Base-by-base conservation (phyloP, 1,139 yeast species). In the Diutina pseudorugosa region DNA sequence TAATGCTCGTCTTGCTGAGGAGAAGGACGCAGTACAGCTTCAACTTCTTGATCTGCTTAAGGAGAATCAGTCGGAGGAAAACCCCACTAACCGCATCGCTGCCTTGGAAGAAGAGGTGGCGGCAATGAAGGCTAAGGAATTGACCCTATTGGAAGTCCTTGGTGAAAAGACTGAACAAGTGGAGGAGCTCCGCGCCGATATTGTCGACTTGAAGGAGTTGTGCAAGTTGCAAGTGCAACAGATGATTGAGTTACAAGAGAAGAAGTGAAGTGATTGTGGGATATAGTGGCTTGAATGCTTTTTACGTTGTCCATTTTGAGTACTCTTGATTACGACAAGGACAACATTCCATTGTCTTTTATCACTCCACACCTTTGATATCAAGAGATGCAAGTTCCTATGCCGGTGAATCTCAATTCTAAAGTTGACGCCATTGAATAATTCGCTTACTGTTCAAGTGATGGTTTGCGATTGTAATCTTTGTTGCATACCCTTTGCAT, bases 101-200 rank as follows among this genome's bases (percentile, higher is more conserved):
- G 60, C 55, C 0, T 64, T 80, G 36, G 67, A 72, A 50, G 55
- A 55, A 2, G 71, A 76, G 51, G 62, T 80, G 5, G 67, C 62
- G 1, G 66, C 64, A 3, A 66, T 79, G 51, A 64, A 70, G n/a
- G 60, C 60, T 3, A 72, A 73, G 49, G 76, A 82, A 53, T 83
- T 80, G 53, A 76, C 83, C 2, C 80, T 93, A 56, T 69, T 91
- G 55, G 88, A 85, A 60, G 67, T 89, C 57, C 74, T 91, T 19
- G 97, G 97, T 4, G 97, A 91, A 61, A 90, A 91, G 63, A 78
- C 90, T 14, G 98, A 94, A 64, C 77, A 75, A 57, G 93, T 88
- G 6, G 87, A 83, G 54, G 98, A 93, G 66, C 72, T 94, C 52
- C 75, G 76, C 58, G 96, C 95, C 4, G 99, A 93, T 62, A 93